A percentile compares a stretch with the other conserved stretches of the same genome.
Conservation (phyloP, 768 basidiomycete genomes). For the Calocybe gangraenosa region DNA sequence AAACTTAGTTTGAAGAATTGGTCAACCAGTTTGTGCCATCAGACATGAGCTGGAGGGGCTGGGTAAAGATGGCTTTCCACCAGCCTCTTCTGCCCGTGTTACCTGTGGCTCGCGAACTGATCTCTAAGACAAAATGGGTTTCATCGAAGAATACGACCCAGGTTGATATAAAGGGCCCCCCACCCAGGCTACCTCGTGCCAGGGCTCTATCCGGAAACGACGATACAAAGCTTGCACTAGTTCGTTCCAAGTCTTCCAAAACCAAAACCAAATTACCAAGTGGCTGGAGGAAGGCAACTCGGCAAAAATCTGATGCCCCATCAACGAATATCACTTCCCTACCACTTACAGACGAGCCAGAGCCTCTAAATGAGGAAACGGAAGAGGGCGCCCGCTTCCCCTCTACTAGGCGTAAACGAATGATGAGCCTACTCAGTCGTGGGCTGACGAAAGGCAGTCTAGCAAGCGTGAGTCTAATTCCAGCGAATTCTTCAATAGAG, state of each 20-base stretch:
- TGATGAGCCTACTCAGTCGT: conserved; percentile 29
- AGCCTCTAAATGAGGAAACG: conserved; percentile 24
- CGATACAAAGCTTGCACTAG: conserved; percentile 9
- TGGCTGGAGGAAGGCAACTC: conserved; percentile 24
- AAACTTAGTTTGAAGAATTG: conserved; percentile 66
- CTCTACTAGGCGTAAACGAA: conserved; percentile 22
- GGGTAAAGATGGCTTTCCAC: conserved; percentile 81
- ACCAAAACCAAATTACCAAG: conserved; percentile 16
- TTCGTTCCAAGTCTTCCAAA: conserved; percentile 5
- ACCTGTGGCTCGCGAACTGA: conserved; percentile 72
- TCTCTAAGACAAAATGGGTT: conserved; percentile 74
- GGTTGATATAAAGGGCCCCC: conserved; percentile 24
- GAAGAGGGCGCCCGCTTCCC: conserved; percentile 2
- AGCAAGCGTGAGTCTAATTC: too few relatives aligned
- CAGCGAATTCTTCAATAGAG: too few relatives aligned
- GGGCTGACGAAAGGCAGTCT: background rate
- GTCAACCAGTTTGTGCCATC: conserved; percentile 79
- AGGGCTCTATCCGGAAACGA: conserved; percentile 15
- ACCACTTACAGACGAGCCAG: conserved; percentile 39
- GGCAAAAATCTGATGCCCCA: conserved; percentile 21
- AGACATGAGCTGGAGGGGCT: conserved; percentile 73
- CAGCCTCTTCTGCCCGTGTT: conserved; percentile 75
- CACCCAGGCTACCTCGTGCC: conserved; percentile 26
- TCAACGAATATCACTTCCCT: conserved; percentile 24
- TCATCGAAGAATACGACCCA: conserved; percentile 33